Percentiles rank a stretch among this genome's conserved stretches.
Conservation (phyloP, 1,284 basidiomycete genomes). For the Cutaneotrichosporon cutaneum region DNA sequence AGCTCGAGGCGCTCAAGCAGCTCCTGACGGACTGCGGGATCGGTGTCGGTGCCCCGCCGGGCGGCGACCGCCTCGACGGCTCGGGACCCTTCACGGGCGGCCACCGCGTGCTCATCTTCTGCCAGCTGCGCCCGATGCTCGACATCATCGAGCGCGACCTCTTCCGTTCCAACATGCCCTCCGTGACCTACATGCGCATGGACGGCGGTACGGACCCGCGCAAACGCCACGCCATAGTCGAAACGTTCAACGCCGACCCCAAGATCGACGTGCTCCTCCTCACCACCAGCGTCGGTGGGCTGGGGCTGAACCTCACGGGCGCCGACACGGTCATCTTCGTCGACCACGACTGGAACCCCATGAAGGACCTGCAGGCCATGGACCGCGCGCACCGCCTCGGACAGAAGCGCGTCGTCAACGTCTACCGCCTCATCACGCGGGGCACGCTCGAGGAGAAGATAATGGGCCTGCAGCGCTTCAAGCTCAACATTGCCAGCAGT, state of each 20-base stretch:
- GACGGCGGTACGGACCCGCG: constrained; percentile 86
- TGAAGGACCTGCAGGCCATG: constrained; percentile 99
- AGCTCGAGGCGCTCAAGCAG: constrained; percentile 89
- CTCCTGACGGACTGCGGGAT: constrained; percentile 93
- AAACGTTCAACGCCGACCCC: constrained; percentile 97
- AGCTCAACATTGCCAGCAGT: constrained; percentile 94
- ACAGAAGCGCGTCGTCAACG: constrained; percentile 98
- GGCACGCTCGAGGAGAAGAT: constrained; percentile 99
- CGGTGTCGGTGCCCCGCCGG: constrained; percentile 56
- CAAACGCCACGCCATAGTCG: constrained; percentile 91
- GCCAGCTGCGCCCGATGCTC: constrained; percentile 98
- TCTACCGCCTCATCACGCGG: constrained; percentile 94
- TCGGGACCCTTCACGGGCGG: constrained; percentile 60
- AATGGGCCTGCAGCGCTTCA: constrained; percentile 99
- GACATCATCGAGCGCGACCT: constrained; percentile 95
- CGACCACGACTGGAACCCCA: constrained; percentile 99
- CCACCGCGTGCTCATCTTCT: constrained; percentile 97
- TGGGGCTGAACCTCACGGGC: constrained; percentile 94
- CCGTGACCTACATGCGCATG: constrained; percentile 95
- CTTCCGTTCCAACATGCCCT: constrained; percentile 88
- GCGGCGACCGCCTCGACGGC: constrained; percentile 58
- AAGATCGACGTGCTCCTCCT: constrained; percentile 95
- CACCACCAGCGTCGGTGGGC: constrained; percentile 94
- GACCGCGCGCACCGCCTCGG: constrained; percentile 97
- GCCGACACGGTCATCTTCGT: constrained; percentile 99